Percentiles rank a stretch among this genome's conserved stretches.
Conservation (phyloP, 805 yeast genomes). For the Cyberlindnera subsufficiens region DNA sequence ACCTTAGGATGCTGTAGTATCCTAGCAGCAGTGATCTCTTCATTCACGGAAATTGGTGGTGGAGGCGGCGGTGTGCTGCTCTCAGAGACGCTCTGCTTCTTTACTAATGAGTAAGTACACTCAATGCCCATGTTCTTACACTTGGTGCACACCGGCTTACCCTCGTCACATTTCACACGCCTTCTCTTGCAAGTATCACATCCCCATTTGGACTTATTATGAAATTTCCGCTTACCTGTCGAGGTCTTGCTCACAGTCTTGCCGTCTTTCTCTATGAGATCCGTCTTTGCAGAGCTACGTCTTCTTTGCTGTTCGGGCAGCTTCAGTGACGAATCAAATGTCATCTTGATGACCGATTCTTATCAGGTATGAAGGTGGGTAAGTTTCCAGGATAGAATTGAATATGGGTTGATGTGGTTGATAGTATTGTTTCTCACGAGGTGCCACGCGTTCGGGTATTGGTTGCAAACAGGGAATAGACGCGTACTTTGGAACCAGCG, state of each 20-base stretch:
- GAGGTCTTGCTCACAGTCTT: slow-evolving; percentile 36
- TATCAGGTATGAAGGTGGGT: neutral
- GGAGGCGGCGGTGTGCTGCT: slow-evolving; percentile 1
- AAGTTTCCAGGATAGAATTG: neutral
- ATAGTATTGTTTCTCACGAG: too few species aligned
- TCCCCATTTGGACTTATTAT: slow-evolving; percentile 83
- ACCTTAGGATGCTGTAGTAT: neutral
- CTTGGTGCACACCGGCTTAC: slow-evolving; percentile 70
- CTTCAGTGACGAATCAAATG: neutral
- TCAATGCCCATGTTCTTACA: slow-evolving; percentile 74
- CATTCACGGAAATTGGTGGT: neutral
- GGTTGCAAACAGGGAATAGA: neutral
- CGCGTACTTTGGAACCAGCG: neutral
- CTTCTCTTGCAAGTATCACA: slow-evolving; percentile 86
- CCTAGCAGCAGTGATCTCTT: neutral
- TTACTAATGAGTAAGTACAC: slow-evolving; percentile 49
- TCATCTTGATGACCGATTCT: neutral
- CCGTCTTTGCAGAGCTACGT: slow-evolving; percentile 1
- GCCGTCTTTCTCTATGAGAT: slow-evolving; percentile 32
- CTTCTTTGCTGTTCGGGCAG: neutral
- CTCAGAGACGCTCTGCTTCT: neutral
- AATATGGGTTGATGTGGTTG: too few species aligned
- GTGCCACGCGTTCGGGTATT: neutral
- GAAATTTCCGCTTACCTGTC: slow-evolving; percentile 79
- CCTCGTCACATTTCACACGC: slow-evolving; percentile 90